A percentile compares a stretch with the other conserved stretches of the same genome.
Evolutionary conservation across 2,329 filamentous ascomycete genomes (phyloP).

Genomic region (Aspergillus fijiensis): DNA sequence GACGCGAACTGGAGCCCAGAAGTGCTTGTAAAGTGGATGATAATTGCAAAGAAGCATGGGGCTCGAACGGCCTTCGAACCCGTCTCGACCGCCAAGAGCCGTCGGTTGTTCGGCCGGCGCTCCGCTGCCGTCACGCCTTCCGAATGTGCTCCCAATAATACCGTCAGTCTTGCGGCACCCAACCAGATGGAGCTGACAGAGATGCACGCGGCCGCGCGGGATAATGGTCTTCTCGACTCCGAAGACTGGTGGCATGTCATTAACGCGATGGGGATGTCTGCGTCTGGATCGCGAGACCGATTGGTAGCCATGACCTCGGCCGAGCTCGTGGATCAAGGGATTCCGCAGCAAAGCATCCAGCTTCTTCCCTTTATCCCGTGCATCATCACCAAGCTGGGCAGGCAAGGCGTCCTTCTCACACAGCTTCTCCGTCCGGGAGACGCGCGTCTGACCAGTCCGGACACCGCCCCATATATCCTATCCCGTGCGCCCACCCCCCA

Average conservation of each 20-base stretch:
- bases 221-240: constrained; percentile 66
- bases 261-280: constrained; percentile 71
- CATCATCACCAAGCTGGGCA: constrained; percentile 80
- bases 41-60: constrained; percentile 56
- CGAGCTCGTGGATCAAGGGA: constrained; percentile 71
- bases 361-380: constrained; percentile 85
- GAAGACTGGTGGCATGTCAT: constrained; percentile 76
- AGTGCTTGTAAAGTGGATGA: constrained; percentile 67
- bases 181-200: constrained; percentile 78
- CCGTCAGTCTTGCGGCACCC: constrained; percentile 75
- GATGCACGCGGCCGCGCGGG: constrained; percentile 71
- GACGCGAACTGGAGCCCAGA: constrained; percentile 80
- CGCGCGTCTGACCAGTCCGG: constrained; percentile 61
- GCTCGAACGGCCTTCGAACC: constrained; percentile 79
- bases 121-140: constrained; percentile 33
- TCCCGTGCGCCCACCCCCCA: constrained; percentile 58
- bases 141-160: constrained; percentile 58
- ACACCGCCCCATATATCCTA: constrained; percentile 69
- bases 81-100: constrained; percentile 78
- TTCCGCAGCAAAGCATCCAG: constrained; percentile 80
- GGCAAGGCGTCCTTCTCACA: constrained; percentile 71
- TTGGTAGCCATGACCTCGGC: constrained; percentile 67
- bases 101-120: constrained; percentile 59
- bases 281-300: constrained; percentile 66
- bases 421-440: constrained; percentile 69